phyloP scores from a whole-genome alignment of 306 rosid species.

The Casuarina cunninghamiana region DNA sequence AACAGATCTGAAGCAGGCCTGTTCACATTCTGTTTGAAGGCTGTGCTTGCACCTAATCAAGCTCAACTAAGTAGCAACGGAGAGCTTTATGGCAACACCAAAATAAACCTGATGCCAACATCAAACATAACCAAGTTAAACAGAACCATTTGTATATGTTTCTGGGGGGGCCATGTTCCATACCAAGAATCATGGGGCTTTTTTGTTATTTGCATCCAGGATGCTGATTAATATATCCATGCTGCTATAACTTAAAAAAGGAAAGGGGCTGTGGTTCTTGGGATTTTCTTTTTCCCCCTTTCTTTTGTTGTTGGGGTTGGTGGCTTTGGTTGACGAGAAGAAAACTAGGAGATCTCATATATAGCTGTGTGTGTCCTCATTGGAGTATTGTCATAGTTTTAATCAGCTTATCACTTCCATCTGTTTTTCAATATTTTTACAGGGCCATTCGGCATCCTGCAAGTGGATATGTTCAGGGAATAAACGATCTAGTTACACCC shows the following conservation, averaged over 20 bases:
- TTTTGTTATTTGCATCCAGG: not conserved
- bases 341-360: not conserved
- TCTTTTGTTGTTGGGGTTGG: too few relatives aligned
- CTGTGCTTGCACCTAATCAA: not conserved
- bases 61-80: too few relatives aligned
- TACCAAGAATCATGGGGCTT: not conserved
- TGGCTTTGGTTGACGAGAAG: too few relatives aligned
- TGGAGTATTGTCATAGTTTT: not conserved
- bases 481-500: constrained; percentile 94
- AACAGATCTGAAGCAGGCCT: not conserved
- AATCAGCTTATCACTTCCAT: not conserved
- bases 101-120: too few relatives aligned
- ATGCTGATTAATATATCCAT: not conserved
- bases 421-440: constrained; percentile 34
- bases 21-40: not conserved
- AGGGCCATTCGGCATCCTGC: constrained; percentile 99
- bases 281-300: too few relatives aligned
- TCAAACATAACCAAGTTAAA: too few relatives aligned
- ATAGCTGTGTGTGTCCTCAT: constrained; percentile 4
- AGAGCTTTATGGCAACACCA: too few relatives aligned
- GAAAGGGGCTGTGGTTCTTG: too few relatives aligned
- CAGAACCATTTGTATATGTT: not conserved
- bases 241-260: too few relatives aligned
- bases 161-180: not conserved
- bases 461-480: constrained; percentile 99